Evolutionary conservation across 139 green algal species (phyloP).

Genomic region (Asterochloris erici): DNA sequence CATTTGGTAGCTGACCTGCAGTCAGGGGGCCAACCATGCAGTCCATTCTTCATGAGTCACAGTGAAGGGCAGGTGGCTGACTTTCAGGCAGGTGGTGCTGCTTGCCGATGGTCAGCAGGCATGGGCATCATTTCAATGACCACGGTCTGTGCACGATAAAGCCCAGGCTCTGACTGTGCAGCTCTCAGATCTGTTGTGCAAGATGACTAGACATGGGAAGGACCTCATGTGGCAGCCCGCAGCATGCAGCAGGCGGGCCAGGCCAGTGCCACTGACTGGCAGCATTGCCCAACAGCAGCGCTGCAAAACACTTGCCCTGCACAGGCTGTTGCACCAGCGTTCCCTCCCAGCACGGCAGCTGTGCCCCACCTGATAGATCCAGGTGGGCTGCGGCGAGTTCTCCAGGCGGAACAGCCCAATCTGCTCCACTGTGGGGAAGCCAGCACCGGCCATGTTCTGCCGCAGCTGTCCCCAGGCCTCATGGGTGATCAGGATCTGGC

Average conservation of each 20-base stretch:
- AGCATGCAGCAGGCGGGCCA: no score
- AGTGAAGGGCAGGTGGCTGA: not conserved
- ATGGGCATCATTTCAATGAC: no score
- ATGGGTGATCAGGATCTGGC: constrained; percentile 67
- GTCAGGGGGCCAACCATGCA: not conserved
- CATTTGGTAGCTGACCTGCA: constrained; percentile 50
- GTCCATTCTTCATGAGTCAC: not conserved
- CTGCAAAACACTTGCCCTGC: not conserved
- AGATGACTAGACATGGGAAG: no score
- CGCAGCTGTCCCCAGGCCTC: constrained; percentile 61
- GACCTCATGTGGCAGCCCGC: no score
- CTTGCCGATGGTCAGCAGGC: no score
- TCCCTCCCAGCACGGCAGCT: no score
- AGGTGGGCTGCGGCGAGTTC: constrained; percentile 39
- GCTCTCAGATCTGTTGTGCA: no score
- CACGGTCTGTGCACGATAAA: no score
- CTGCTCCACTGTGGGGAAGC: constrained; percentile 74
- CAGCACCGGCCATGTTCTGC: constrained; percentile 53
- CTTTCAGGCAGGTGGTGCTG: not conserved
- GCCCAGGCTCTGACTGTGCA: no score
- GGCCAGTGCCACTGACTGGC: no score
- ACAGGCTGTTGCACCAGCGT: no score
- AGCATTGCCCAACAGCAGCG: no score
- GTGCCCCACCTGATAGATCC: constrained; percentile 53
- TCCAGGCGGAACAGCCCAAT: constrained; percentile 62